Percentiles rank a stretch among this genome's conserved stretches.
These are phyloP conservation scores for Phytophthora podocarpi DNA, from an alignment of 352 stramenopile species.

Conservation along the genomic window DNA sequence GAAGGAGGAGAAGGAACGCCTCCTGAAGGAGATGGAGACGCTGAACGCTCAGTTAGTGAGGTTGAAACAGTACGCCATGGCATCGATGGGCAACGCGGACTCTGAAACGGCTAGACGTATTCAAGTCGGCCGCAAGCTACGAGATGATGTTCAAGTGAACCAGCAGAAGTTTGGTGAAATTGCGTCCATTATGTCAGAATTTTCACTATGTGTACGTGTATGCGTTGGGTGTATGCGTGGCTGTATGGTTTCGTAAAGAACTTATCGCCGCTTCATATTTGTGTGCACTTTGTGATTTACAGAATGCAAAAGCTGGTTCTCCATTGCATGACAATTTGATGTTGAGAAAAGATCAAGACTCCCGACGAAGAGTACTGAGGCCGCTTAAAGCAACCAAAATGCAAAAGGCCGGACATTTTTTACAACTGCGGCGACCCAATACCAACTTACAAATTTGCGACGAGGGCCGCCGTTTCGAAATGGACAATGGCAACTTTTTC, in stretches of 20 bases:
- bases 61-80: slow-evolving; percentile 33
- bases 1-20: slow-evolving; percentile 40
- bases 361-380: slow-evolving; percentile 10
- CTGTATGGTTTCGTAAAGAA: not conserved
- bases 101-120: slow-evolving; percentile 11
- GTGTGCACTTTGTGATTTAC: not conserved
- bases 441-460: slow-evolving; percentile 30
- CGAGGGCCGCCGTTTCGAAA: slow-evolving; percentile 49
- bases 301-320: slow-evolving; percentile 24
- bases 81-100: slow-evolving; percentile 14
- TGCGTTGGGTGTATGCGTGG: not conserved
- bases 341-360: slow-evolving; percentile 20
- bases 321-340: slow-evolving; percentile 21
- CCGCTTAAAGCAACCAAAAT: slow-evolving; percentile 37
- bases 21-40: slow-evolving; percentile 30
- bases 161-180: slow-evolving; percentile 34
- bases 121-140: slow-evolving; percentile 24
- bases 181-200: slow-evolving; percentile 40
- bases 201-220: slow-evolving; percentile 21
- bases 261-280: not conserved
- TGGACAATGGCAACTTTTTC: slow-evolving; percentile 46
- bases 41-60: slow-evolving; percentile 31
- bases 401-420: slow-evolving; percentile 26
- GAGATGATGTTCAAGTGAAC: slow-evolving; percentile 32
- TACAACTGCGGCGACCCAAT: slow-evolving; percentile 19